phyloP scores from a whole-genome alignment of 257 asterid species.

The Henckelia pumila region DNA sequence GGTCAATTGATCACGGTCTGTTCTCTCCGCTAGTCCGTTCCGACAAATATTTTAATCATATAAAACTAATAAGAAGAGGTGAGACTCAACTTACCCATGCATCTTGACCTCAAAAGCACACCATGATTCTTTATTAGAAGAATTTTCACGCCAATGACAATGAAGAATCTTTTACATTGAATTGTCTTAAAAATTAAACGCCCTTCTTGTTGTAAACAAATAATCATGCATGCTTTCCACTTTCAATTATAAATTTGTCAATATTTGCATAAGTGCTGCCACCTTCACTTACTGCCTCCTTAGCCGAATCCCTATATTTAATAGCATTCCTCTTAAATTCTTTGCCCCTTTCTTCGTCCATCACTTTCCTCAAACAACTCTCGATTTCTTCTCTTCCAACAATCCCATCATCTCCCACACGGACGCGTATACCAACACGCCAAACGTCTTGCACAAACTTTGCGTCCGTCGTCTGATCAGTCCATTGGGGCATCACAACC shows the following conservation, averaged over 20 bases:
- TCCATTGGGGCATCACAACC: slow-evolving; percentile 85
- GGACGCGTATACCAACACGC: slow-evolving; percentile 55
- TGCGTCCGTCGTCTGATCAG: slow-evolving; percentile 70
- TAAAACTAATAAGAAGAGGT: no score
- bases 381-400: slow-evolving; percentile 57
- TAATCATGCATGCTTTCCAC: neutral
- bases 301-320: slow-evolving; percentile 54
- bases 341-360: slow-evolving; percentile 50
- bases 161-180: no score
- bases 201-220: no score
- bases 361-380: slow-evolving; percentile 51
- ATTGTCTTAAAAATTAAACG: no score
- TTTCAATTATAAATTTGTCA: slow-evolving; percentile 36
- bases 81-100: no score
- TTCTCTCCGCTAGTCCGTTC: no score
- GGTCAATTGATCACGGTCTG: no score
- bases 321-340: slow-evolving; percentile 56
- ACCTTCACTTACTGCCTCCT: slow-evolving; percentile 56
- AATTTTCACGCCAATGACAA: no score
- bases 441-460: slow-evolving; percentile 68
- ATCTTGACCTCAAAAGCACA: no score
- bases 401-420: slow-evolving; percentile 37
- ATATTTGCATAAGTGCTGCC: slow-evolving; percentile 58
- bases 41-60: no score
- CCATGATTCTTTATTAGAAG: no score